A percentile compares a stretch with the other conserved stretches of the same genome.
phyloP scores from a whole-genome alignment of 2,329 filamentous ascomycete species.

The Clonostachys rhizophaga region DNA sequence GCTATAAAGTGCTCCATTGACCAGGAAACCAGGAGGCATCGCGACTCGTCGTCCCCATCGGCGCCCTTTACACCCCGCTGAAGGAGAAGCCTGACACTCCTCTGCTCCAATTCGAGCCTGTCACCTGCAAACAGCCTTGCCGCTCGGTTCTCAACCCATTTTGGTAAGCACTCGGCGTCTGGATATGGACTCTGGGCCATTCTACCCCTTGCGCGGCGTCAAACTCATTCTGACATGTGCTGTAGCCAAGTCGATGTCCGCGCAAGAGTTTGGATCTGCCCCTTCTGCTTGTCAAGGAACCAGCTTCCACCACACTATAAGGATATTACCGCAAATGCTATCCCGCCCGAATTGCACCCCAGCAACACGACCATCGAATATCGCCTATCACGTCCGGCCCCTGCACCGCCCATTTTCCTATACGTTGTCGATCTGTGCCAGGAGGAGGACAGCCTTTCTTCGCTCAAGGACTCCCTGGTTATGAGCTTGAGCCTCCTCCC shows the following conservation, averaged over 20 bases:
- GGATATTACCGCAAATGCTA: constrained; percentile 78
- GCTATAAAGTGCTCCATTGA: neutral
- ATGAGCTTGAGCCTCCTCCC: constrained; percentile 81
- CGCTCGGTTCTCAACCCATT: constrained; percentile 95
- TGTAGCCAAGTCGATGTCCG: constrained; percentile 76
- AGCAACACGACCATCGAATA: constrained; percentile 89
- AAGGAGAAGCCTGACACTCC: constrained; percentile 92
- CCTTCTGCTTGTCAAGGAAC: constrained; percentile 82
- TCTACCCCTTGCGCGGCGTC: neutral
- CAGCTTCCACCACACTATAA: constrained; percentile 83
- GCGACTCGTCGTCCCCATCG: constrained; percentile 90
- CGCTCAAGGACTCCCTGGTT: constrained; percentile 80
- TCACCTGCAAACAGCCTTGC: constrained; percentile 94
- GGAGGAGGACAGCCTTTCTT: constrained; percentile 79
- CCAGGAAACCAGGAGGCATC: constrained; percentile 70
- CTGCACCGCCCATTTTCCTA: constrained; percentile 80
- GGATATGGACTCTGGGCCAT: neutral
- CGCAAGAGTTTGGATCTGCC: constrained; percentile 82
- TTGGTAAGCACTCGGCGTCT: constrained; percentile 56
- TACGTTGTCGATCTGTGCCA: constrained; percentile 88
- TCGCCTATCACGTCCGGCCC: constrained; percentile 73
- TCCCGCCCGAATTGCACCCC: constrained; percentile 78
- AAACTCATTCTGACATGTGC: neutral
- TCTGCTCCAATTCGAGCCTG: constrained; percentile 89
- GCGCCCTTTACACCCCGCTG: constrained; percentile 88